Evolutionary conservation across 352 stramenopile genomes (phyloP), one percentile per base, ranked within the genome.

Genomic region (Phytophthora syringae): DNA sequence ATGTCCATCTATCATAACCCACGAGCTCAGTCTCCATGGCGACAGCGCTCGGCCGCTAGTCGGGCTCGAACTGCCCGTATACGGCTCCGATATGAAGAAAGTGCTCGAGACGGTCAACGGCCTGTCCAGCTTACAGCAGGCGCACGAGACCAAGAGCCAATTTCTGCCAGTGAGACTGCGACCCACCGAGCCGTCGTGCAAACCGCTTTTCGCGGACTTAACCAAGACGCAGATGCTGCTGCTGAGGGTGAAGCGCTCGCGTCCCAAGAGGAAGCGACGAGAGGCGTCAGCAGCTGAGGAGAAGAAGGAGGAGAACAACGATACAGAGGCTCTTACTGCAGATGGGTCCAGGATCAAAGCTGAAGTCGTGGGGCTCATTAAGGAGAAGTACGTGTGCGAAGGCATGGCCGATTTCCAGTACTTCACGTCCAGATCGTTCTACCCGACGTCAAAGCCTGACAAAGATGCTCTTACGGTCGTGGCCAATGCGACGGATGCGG

Each of bases 351-450:
- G 66, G 13, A 78, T 80, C 7, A 71, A 61, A 21, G 54, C 56
- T 12, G 58, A 89, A 22, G 70, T 93, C n/a, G 77, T 89, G 15
- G 85, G 82, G 0, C 57, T 93, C 43, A 73, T 90, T 28, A 68
- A 70, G 7, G 86, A 93, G 45, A 94, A 93, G 63, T 94, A 92
- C 58, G 83, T 93, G 43, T 93, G 86, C 55, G 83, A 94, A 68
- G 86, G 86, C 54, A 92, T 94, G 84, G 86, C 85, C 25, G 86
- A 94, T 64, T 94, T 92, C 67, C 86, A 94, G 70, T 94, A 90
- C 70, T 84, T 94, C 28, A 91, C 86, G 1, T 71, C 84, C 20
- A 55, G 73, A 15, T 67, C 73, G 20, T 94, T 92, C 60, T 87
- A 84, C 45, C 76, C 79, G 13, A 71, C 72, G 28, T 50, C 48